Evolutionary conservation across 371 early-diverging fungal species (phyloP), one percentile per base, ranked within the genome.

Genomic region (Zychaea mexicana): DNA sequence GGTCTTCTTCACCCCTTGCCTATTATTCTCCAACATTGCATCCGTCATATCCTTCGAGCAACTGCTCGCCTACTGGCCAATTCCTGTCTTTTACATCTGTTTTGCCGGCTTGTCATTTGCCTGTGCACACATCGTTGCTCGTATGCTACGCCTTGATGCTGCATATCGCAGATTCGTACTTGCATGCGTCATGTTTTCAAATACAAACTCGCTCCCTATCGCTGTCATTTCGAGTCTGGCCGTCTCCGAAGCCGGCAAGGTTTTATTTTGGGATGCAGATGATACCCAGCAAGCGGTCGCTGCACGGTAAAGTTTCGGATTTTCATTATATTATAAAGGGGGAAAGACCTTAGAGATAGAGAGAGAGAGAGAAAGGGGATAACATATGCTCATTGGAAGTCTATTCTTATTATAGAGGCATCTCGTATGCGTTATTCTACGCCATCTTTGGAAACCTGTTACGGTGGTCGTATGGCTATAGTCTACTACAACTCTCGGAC

Each of bases 391-490:
- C 88, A 32, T 79, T 77, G 9, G 81, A 88, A 12, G 32, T 81
- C 77, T 38, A 80, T 84, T 58, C 75, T 36, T 6, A 42, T 65
- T 26, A 52, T 42, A 85, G 93, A 59, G 91, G 91, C 6, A 86
- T 92, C 21, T 86, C 91, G 0, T 92, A 92, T 62, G 86, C 87
- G 10, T 74, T 92, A 33, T 87, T 92, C 30, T 91, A 85, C 69
- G 90, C 88, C 27, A 82, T 91, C 62, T 84, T 91, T 68, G 85
- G 88, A 58, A 92, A 92, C 61, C 72, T 92, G 5, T 57, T 91
- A 45, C 81, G 91, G 30, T 92, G 91, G 91, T 89, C 89, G 21
- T 90, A 89, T 70, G 93, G 93, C 49, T 86, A 88, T 47, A 77
- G 76, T 4, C 69, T 92, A 5, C 67, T 92, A 60, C 76, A 68